A percentile compares a stretch with the other conserved stretches of the same genome.
Conservation (phyloP, 306 rosid species). For the Dalbergia cochinchinensis region DNA sequence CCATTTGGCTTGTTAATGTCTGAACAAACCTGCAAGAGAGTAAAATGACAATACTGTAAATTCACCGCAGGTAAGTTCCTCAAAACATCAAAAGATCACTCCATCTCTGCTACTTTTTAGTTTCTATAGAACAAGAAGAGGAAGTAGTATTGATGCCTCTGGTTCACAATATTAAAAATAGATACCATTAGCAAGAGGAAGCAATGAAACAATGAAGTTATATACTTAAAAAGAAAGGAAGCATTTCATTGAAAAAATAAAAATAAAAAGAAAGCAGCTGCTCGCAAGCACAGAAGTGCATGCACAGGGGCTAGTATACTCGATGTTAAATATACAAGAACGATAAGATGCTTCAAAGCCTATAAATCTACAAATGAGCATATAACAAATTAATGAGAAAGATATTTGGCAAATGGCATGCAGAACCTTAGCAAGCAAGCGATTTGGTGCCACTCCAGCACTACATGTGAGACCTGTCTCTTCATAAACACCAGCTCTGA, state of each 20-base stretch:
- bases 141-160: conserved; percentile 27
- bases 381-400: conserved; percentile 24
- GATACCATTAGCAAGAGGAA: conserved; percentile 1
- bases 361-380: conserved; percentile 28
- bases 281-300: neutral
- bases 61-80: conserved; percentile 28
- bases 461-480: conserved; percentile 96
- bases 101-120: conserved; percentile 31
- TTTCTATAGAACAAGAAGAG: conserved; percentile 36
- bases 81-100: conserved; percentile 35
- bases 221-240: too few relatives aligned
- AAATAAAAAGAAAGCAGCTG: neutral
- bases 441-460: conserved; percentile 97
- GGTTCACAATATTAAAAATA: conserved; percentile 22
- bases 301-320: conserved; percentile 9
- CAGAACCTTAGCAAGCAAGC: conserved; percentile 87
- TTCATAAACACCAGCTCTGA: conserved; percentile 72
- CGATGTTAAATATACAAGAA: neutral
- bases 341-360: conserved; percentile 20
- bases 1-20: conserved; percentile 99
- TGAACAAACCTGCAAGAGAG: conserved; percentile 77
- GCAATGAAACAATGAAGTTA: neutral
- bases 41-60: conserved; percentile 30
- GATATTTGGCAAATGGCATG: conserved; percentile 26
- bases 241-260: neutral